phyloP scores from a whole-genome alignment of 116 monocot species.

The Dioscorea cayenensis region DNA sequence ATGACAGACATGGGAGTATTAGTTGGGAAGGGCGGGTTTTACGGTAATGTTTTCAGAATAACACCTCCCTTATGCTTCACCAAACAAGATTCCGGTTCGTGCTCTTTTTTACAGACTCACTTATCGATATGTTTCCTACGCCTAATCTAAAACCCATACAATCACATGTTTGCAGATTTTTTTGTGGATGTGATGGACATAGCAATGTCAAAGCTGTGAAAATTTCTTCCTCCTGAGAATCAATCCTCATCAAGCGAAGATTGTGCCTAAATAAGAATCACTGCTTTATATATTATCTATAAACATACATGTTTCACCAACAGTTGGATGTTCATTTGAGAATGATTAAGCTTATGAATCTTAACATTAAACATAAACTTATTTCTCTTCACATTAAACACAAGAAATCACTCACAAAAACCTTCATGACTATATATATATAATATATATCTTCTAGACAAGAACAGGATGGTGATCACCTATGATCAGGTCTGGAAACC shows the following conservation, averaged over 20 bases:
- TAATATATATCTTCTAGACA: too few relatives aligned
- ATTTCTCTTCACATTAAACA: too few relatives aligned
- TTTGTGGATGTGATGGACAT: constrained; percentile 66
- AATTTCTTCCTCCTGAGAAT: neutral
- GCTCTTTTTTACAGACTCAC: neutral
- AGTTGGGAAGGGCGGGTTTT: constrained; percentile 81
- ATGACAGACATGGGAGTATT: constrained; percentile 80
- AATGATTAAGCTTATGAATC: too few relatives aligned
- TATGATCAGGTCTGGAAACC: neutral
- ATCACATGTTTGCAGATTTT: constrained; percentile 42
- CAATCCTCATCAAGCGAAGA: too few relatives aligned
- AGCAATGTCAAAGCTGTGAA: constrained; percentile 75
- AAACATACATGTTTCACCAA: too few relatives aligned
- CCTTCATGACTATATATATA: too few relatives aligned
- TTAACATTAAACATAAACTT: too few relatives aligned
- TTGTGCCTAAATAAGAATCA: neutral
- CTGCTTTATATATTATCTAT: neutral
- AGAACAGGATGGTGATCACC: too few relatives aligned
- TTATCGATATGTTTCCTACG: neutral
- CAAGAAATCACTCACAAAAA: too few relatives aligned
- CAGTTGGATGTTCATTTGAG: too few relatives aligned
- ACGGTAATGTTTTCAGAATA: constrained; percentile 85
- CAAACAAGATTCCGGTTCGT: constrained; percentile 74
- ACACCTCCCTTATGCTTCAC: constrained; percentile 95
- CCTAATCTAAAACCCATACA: neutral